Conservation (phyloP, 1,284 basidiomycete species). For the Lentinula novae-zelandiae region DNA sequence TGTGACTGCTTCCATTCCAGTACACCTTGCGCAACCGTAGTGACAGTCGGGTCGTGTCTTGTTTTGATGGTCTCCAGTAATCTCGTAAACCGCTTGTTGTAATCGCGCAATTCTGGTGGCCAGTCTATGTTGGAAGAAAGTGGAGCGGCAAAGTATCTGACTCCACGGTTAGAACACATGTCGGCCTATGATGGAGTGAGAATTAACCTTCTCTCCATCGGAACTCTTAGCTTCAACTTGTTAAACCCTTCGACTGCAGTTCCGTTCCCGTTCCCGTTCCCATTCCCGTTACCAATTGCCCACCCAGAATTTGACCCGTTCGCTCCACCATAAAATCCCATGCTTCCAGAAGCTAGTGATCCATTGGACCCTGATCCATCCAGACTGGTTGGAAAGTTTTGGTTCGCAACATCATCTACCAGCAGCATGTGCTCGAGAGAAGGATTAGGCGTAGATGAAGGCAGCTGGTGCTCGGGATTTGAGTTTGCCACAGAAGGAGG, state of each 20-base stretch:
- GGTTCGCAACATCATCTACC: constrained; percentile 24
- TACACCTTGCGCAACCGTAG: constrained; percentile 91
- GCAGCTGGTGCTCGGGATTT: constrained; percentile 36
- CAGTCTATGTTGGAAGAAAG: constrained; percentile 54
- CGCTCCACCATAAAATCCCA: constrained; percentile 2
- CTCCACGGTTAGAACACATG: background rate
- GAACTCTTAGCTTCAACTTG: constrained; percentile 65
- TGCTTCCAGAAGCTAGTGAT: background rate
- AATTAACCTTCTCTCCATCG: constrained; percentile 64
- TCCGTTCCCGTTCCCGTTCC: constrained; percentile 24
- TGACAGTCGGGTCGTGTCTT: constrained; percentile 96
- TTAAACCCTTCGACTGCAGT: constrained; percentile 38
- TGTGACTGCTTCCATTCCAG: constrained; percentile 73
- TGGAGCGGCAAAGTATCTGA: constrained; percentile 86
- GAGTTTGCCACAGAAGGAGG: constrained; percentile 18
- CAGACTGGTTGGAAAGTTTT: constrained; percentile 7
- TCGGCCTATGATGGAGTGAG: background rate
- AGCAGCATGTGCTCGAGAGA: constrained; percentile 38
- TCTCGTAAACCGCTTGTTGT: constrained; percentile 90
- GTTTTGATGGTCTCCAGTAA: constrained; percentile 89
- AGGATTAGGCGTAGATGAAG: constrained; percentile 71
- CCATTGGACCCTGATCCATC: constrained; percentile 6
- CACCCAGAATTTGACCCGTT: constrained; percentile 7
- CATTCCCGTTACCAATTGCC: constrained; percentile 11
- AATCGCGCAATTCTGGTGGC: constrained; percentile 93